Evolutionary conservation across 2,329 filamentous ascomycete species (phyloP), one percentile per base, ranked within the genome.

Genomic region (Trichoderma citrinoviride): DNA sequence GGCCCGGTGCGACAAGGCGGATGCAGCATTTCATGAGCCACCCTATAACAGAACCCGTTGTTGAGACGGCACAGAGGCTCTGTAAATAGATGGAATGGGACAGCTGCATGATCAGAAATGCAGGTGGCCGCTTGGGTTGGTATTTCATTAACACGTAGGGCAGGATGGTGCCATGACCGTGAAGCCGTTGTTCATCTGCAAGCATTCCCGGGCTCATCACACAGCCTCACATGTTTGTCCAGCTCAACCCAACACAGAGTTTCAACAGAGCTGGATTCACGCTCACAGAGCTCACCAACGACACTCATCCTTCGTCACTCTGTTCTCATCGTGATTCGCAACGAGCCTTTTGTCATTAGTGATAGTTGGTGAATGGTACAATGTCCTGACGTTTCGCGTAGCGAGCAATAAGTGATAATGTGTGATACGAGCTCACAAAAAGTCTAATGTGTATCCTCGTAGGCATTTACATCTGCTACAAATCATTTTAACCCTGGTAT

Each of bases 341-440:
- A 27, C 15, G 40, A 23, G 21, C 3, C 8, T 29, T 25, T 44
- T 44, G n/a, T 21, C n/a, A 29, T 61, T 23, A 43, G 17, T 12
- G 29, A 61, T 44, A 47, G 25, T 12, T 19, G 17, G 46, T 23
- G 33, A 15, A 44, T 40, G 12, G 43, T 23, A 17, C 46, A 50
- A 50, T 40, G 27, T 27, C 10, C 14, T 4, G 43, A 61, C 27
- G 37, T 17, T 41, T 50, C 21, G 44, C 57, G 23, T 52, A 61
- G 57, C 37, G 17, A 61, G 23, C 19, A 37, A 29, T 23, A 27
- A 15, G 52, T 19, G 14, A 21, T 17, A 19, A 52, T 17, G 33
- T 41, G 25, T 52, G 46, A 61, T 61, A 61, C 56, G 56, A 60
- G 46, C 29, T 50, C 25, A 23, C 29, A 50, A 50, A 37, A 37